phyloP scores from a whole-genome alignment of 768 basidiomycete genomes.

The Candolleomyces aberdarensis region DNA sequence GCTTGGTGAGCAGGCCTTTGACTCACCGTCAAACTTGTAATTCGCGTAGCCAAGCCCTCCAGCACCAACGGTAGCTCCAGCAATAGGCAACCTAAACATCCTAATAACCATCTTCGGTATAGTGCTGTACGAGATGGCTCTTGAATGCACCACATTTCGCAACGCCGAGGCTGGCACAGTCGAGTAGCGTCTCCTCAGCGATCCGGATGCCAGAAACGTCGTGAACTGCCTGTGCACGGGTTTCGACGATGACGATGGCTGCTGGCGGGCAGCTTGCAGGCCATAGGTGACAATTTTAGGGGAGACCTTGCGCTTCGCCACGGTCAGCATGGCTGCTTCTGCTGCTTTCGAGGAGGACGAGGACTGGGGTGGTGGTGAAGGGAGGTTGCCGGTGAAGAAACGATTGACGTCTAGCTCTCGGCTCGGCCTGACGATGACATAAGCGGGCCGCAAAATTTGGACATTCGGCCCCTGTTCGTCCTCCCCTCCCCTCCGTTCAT shows the following conservation, averaged over 20 bases:
- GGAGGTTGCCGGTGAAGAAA: not conserved
- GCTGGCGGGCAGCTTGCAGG: conserved; percentile 27
- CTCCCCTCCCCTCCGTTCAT: not conserved
- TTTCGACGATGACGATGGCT: conserved; percentile 23
- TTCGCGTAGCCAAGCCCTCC: conserved; percentile 93
- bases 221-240: conserved; percentile 57
- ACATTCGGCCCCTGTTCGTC: not conserved
- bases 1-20: conserved; percentile 13
- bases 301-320: conserved; percentile 37
- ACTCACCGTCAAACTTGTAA: conserved; percentile 89
- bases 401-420: not conserved
- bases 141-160: conserved; percentile 61
- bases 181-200: conserved; percentile 48
- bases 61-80: conserved; percentile 85
- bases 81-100: conserved; percentile 86
- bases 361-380: not conserved
- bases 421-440: not conserved
- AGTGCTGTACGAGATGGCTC: conserved; percentile 81
- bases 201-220: conserved; percentile 53
- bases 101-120: conserved; percentile 87
- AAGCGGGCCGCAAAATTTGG: not conserved
- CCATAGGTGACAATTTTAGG: conserved; percentile 54
- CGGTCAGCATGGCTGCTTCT: conserved; percentile 36
- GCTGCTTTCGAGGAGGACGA: not conserved
- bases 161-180: conserved; percentile 39